Base-by-base conservation (phyloP, 2,329 filamentous ascomycete genomes). In the Gnomoniopsis smithogilvyi region DNA sequence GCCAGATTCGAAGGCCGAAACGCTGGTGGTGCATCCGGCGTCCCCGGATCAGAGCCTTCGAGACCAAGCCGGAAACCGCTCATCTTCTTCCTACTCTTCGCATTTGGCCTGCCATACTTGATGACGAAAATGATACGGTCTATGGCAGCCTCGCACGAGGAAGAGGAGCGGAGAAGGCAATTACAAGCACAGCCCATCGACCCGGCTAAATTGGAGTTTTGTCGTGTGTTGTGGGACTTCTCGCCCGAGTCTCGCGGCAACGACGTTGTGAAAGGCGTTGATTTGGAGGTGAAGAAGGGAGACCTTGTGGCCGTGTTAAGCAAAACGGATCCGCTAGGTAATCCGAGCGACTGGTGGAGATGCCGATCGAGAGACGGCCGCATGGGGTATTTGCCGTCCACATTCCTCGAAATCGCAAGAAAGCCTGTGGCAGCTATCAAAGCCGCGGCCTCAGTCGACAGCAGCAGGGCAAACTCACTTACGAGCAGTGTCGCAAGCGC, bases 291-390 rank as follows among this genome's bases (percentile, higher is more conserved):
- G 24, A 93, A 91, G 77, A 97, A 96, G 78, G 94, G 94, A 61
- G 95, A 99, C 67, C 86, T 98, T 55, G 93, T 99, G 17, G 95
- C 95, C 26, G 92, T 99, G 1, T 82, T 99, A 56, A 89, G 88
- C 77, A 97, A 97, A 78, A 90, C 86, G 19, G 95, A 99, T 68
- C 95, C 95, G 0, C 85, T 94, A 69, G 95, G 95, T 47, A 92
- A 95, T 67, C 86, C 92, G 4, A 95, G 90, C 54, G 94, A 99
- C 70, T 99, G 95, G 95, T 99, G 95, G 95, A 87, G 89, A 65
- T 99, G 96, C 75, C 85, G 95, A 57, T 90, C 94, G 15, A 84
- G 95, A 62, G 92, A 98, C 70, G 93, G 92, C 49, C 84, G 92
- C 26, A 88, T 96, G 67, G 95, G 95, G 8, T 99, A 98, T 70